Percentiles rank a stretch among this genome's conserved stretches.
Conservation (phyloP, 2,329 filamentous ascomycete species). For the Aspergillus flavus region DNA sequence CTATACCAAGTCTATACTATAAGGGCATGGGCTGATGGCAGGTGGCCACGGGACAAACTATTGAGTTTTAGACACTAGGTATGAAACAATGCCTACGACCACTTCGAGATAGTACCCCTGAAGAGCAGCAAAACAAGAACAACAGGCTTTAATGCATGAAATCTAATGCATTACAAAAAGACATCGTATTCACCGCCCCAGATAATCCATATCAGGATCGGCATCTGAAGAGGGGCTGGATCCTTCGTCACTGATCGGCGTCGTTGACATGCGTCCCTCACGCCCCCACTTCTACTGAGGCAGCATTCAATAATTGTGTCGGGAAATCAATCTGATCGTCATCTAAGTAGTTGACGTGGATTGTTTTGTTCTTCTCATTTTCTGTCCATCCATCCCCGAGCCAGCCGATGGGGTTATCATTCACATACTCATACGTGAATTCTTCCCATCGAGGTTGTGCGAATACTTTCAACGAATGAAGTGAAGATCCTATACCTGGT, state of each 20-base stretch:
- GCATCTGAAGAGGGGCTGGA: not conserved
- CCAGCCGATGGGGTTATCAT: conserved; percentile 35
- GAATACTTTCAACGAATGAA: conserved; percentile 41
- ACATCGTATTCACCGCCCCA: not conserved
- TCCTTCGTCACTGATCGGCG: not conserved
- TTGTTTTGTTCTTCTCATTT: conserved; percentile 33
- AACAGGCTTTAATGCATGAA: not conserved
- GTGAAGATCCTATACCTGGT: conserved; percentile 31
- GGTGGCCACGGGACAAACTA: not conserved
- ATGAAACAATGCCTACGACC: not conserved
- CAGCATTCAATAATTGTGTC: not conserved
- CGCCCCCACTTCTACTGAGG: not conserved
- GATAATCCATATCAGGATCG: not conserved
- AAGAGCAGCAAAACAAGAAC: not conserved
- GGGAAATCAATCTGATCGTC: conserved; percentile 41
- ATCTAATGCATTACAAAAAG: not conserved
- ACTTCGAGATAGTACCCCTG: not conserved
- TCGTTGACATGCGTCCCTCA: not conserved
- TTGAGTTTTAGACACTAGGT: not conserved
- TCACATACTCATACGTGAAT: conserved; percentile 41
- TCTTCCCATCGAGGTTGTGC: conserved; percentile 43
- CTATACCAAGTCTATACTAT: not conserved
- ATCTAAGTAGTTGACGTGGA: conserved; percentile 39
- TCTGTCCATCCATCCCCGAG: conserved; percentile 39
- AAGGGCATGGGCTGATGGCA: not conserved